Percentiles rank a stretch among this genome's conserved stretches.
Conservation (phyloP, 1,139 yeast species). For the Saccharomycopsis hybrid region DNA sequence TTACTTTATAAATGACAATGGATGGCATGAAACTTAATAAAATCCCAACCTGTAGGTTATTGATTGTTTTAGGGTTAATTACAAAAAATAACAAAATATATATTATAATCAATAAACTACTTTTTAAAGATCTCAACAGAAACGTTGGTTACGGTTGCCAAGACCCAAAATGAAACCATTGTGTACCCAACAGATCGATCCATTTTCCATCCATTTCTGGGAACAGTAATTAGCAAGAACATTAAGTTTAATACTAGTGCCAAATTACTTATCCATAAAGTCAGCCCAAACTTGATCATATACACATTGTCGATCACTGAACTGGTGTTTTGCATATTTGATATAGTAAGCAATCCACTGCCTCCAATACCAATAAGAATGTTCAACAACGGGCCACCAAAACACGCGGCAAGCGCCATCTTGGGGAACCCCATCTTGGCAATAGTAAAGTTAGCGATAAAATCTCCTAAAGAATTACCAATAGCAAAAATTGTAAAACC, state of each 20-base stretch:
- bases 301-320: slow-evolving; percentile 21
- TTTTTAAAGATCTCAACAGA: too few species aligned
- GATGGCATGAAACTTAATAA: too few species aligned
- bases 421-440: slow-evolving; percentile 83
- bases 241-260: slow-evolving; percentile 50
- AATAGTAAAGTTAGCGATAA: slow-evolving; percentile 77
- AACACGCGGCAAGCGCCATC: slow-evolving; percentile 92
- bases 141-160: slow-evolving; percentile 39
- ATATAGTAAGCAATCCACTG: slow-evolving; percentile 53
- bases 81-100: too few species aligned
- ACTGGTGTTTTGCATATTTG: too few species aligned
- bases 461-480: slow-evolving; percentile 89
- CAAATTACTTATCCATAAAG: slow-evolving; percentile 44
- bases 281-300: slow-evolving; percentile 37
- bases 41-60: too few species aligned
- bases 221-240: slow-evolving; percentile 48
- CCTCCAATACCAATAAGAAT: slow-evolving; percentile 59
- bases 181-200: slow-evolving; percentile 49
- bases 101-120: too few species aligned
- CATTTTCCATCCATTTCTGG: slow-evolving; percentile 60
- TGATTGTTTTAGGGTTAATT: too few species aligned
- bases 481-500: slow-evolving; percentile 87
- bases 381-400: slow-evolving; percentile 82
- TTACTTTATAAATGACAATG: too few species aligned
- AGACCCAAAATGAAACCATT: slow-evolving; percentile 50